phyloP scores from a whole-genome alignment of 169 alveolate genomes.

The Eimeria acervulina region DNA sequence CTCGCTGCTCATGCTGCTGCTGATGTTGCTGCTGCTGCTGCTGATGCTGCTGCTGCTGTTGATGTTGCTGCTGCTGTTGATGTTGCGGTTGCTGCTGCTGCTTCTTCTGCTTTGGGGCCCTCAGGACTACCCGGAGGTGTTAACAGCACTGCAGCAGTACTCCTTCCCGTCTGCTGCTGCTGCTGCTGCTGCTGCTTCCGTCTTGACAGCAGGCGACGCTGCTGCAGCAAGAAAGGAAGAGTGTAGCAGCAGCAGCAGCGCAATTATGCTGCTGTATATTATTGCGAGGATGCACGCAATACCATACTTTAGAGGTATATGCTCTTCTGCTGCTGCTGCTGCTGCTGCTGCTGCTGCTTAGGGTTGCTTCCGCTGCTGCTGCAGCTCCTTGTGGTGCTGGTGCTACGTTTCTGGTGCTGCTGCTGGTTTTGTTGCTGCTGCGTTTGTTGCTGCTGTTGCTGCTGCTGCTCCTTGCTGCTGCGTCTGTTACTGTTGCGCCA shows the following conservation, averaged over 20 bases:
- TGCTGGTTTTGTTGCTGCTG: not conserved
- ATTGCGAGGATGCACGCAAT: constrained; percentile 59
- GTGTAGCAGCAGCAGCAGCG: constrained; percentile 25
- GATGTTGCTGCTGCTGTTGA: too few relatives aligned
- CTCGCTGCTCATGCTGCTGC: too few relatives aligned
- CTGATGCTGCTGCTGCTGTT: too few relatives aligned
- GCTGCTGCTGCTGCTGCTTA: not conserved
- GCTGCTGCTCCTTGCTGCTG: too few relatives aligned
- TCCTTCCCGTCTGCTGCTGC: constrained; percentile 4
- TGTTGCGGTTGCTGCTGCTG: not conserved
- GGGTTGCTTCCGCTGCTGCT: not conserved
- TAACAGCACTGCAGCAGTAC: constrained; percentile 37
- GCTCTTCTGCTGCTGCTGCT: not conserved
- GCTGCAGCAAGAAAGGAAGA: not conserved
- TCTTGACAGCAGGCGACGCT: not conserved
- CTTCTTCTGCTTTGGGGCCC: not conserved
- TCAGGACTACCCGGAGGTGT: constrained; percentile 74
- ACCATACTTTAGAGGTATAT: constrained; percentile 75
- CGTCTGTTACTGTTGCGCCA: too few relatives aligned
- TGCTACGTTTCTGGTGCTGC: not conserved
- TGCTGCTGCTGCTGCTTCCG: constrained; percentile 38
- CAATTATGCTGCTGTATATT: constrained; percentile 50
- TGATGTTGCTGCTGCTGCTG: not conserved
- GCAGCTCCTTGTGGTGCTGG: not conserved
- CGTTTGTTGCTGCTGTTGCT: not conserved